Evolutionary conservation across 352 stramenopile species (phyloP).

Genomic region (Phytopythium boreale): DNA sequence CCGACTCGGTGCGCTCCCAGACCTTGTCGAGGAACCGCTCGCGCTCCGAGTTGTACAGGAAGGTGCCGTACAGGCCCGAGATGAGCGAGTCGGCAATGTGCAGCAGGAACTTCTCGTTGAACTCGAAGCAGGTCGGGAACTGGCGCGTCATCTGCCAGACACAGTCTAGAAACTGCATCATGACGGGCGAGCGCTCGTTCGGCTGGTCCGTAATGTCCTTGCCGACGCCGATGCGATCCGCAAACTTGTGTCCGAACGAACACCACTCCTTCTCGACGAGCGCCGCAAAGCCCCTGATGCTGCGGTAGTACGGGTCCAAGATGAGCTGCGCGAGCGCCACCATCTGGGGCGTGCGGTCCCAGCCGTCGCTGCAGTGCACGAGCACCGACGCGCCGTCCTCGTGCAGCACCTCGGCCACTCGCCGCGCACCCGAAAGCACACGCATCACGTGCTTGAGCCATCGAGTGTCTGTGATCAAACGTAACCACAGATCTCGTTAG

Average conservation of each 20-base stretch:
- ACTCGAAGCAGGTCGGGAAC: constrained; percentile 88
- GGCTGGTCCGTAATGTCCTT: constrained; percentile 77
- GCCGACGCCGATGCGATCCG: constrained; percentile 75
- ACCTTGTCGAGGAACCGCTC: constrained; percentile 82
- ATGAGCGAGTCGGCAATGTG: constrained; percentile 79
- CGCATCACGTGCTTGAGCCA: constrained; percentile 97
- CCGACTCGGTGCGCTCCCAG: constrained; percentile 82
- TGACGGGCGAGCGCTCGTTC: constrained; percentile 82
- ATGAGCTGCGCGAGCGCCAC: constrained; percentile 81
- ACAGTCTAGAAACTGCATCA: constrained; percentile 86
- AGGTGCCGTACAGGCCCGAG: constrained; percentile 78
- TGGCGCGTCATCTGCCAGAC: constrained; percentile 88
- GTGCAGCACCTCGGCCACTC: constrained; percentile 79
- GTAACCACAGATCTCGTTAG: background rate
- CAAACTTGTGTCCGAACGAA: constrained; percentile 90
- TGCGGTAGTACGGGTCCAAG: constrained; percentile 84
- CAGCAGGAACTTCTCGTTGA: constrained; percentile 85
- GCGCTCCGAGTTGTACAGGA: constrained; percentile 84
- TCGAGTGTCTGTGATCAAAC: constrained; percentile 74
- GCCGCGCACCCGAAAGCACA: constrained; percentile 63
- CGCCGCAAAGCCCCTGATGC: constrained; percentile 78
- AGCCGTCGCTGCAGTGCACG: constrained; percentile 86
- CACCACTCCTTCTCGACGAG: constrained; percentile 88
- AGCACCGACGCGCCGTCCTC: constrained; percentile 81
- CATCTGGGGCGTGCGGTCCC: constrained; percentile 85